These are phyloP conservation scores for Elsinoe necatrix DNA, from an alignment of 2,329 filamentous ascomycete species.

Conservation along the genomic window DNA sequence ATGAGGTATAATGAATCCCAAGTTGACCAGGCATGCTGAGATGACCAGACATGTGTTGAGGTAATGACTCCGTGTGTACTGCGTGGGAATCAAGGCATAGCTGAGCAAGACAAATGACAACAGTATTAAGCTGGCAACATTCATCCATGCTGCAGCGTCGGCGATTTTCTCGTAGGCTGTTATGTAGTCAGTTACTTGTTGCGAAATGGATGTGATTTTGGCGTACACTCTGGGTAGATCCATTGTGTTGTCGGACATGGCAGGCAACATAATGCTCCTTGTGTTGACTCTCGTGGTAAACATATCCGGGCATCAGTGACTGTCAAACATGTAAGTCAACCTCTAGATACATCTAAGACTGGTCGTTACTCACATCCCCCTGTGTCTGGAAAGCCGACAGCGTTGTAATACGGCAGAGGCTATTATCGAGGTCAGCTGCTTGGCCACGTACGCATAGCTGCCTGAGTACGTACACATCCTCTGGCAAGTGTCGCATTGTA, in stretches of 20 bases:
- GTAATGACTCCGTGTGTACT: conserved; percentile 88
- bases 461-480: conserved; percentile 13
- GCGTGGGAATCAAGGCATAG: conserved; percentile 70
- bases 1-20: conserved; percentile 85
- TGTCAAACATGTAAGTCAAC: conserved; percentile 32
- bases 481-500: conserved; percentile 16
- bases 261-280: conserved; percentile 63
- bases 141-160: conserved; percentile 69
- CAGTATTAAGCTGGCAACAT: conserved; percentile 62
- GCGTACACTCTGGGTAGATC: conserved; percentile 52
- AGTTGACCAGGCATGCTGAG: conserved; percentile 71
- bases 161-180: conserved; percentile 50
- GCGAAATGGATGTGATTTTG: not conserved
- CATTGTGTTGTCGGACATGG: conserved; percentile 84
- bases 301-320: conserved; percentile 52
- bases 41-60: conserved; percentile 78
- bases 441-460: not conserved
- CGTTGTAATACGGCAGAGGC: conserved; percentile 57
- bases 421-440: conserved; percentile 14
- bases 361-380: conserved; percentile 56
- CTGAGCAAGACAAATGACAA: conserved; percentile 70
- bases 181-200: not conserved
- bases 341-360: not conserved
- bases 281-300: conserved; percentile 35
- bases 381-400: conserved; percentile 47